Evolutionary conservation across 1,139 yeast species (phyloP), one percentile per base, ranked within the genome.

Genomic region (Candida dubliniensis): DNA sequence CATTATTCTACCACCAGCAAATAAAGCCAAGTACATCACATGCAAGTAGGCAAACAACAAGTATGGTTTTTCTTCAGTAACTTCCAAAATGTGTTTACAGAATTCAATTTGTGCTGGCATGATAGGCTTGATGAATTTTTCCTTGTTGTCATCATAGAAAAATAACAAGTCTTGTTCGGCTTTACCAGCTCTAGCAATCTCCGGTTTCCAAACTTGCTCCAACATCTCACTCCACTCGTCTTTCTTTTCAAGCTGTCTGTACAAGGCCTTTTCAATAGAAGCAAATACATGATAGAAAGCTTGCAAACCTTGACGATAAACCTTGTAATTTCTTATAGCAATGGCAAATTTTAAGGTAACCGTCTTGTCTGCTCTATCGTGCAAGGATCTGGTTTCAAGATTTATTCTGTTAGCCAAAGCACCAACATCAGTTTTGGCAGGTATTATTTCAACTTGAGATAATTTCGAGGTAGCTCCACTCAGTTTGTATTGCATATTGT

Each of bases 341-440:
- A 87, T 67, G 8, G 90, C 88, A 54, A 87, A 74, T 61, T 84
- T 82, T 44, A 86, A 66, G 9, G 86, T 79, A 65, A 87, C 81
- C 60, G 81, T 68, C 53, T 84, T 83, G 62, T 87, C 81, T 47
- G 87, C 81, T 53, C 77, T 77, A 60, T 84, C 81, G 67, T 87
- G 96, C 38, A 76, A 73, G 27, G 71, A 63, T 52, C 82, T 74
- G 1, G 95, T 87, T 57, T 80, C 84, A 37, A 62, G 58, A 62
- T 87, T 87, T 57, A 87, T 87, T 59, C 96, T 71, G 74, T 87
- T 87, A 44, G 83, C 95, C 44, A 87, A 71, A 6, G 96, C 95
- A 33, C 93, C 95, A 18, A 83, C 67, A 59, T 87, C 96, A 30
- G 78, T 76, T 47, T 84, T 84, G 15, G 81, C 74, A 1, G 96